Base-by-base conservation (phyloP, 75 land plant genomes). In the Selaginella tamariscina region DNA sequence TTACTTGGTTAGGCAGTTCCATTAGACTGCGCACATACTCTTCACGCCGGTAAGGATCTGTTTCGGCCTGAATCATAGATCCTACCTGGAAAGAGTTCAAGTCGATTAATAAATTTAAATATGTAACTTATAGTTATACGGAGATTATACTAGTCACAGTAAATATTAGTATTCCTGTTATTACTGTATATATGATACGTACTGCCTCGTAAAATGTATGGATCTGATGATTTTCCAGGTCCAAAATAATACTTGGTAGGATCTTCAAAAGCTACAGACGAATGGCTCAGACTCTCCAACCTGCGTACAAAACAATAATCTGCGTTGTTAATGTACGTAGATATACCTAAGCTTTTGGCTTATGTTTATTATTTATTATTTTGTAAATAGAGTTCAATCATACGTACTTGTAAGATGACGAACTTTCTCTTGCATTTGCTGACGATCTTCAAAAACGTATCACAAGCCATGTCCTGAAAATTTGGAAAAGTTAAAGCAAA, bases 381-480 rank as follows among this genome's bases (percentile, higher is more conserved):
- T n/a, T n/a, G n/a, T n/a, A n/a, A n/a, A n/a, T n/a, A n/a, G n/a
- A n/a, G n/a, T n/a, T n/a, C n/a, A n/a, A n/a, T n/a, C 26, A 20
- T 24, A 5, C 30, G 31, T 65, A 95, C 99, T 92, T 95, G 99
- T 2, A 84, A 66, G 60, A 88, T 78, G 0, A 95, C 99, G 78
- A 95, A 95, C 76, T 95, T 95, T 21, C 99, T 84, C 72, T 82
- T 91, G 84, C 99, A 95, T 68, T 95, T 95, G 72, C 91, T 92
- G 29, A 95, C 99, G 70, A 95, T 95, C 75, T 95, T 95, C 74
- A 95, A 70, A 64, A 95, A 95, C 1, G 99, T 95, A 69, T 95
- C 99, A 55, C 99, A 95, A 0, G 99, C 99, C 99, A 95, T 95
- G 70, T 95, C 99, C 99, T 95, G 87, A 28, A 83, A 29, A 29